These are phyloP conservation scores for Wickerhamomyces ciferrii DNA, from an alignment of 805 yeast species.

Conservation along the genomic window DNA sequence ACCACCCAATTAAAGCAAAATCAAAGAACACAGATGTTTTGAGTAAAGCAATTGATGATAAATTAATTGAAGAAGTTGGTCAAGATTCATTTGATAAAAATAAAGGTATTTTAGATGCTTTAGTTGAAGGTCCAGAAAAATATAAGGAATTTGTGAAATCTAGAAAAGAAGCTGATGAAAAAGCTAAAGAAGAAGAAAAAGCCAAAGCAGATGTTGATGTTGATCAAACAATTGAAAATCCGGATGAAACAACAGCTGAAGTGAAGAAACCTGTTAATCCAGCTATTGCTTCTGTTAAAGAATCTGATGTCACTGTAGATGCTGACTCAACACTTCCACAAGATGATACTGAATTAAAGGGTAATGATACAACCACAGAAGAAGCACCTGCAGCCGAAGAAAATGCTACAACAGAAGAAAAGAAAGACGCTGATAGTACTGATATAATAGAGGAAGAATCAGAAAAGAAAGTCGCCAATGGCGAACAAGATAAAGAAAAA, in stretches of 20 bases:
- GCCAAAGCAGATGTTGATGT: conserved; percentile 15
- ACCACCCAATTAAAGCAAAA: conserved; percentile 26
- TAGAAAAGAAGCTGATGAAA: conserved; percentile 5
- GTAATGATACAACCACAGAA: conserved; percentile 36
- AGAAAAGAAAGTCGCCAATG: conserved; percentile 1
- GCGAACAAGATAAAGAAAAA: background rate
- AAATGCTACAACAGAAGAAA: conserved; percentile 23
- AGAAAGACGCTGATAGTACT: conserved; percentile 8
- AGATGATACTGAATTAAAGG: conserved; percentile 40
- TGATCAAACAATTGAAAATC: conserved; percentile 17
- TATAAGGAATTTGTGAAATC: conserved; percentile 9
- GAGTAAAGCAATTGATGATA: conserved; percentile 34
- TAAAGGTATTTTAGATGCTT: conserved; percentile 17
- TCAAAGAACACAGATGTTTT: conserved; percentile 27
- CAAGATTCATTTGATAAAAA: conserved; percentile 28
- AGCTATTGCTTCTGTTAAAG: conserved; percentile 16
- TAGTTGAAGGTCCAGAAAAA: conserved; percentile 17
- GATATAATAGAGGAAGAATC: conserved; percentile 6
- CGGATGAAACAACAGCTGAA: conserved; percentile 15
- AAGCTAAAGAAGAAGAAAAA: conserved; percentile 7
- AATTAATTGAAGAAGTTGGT: conserved; percentile 1
- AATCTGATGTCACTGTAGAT: conserved; percentile 30
- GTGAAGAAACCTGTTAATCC: conserved; percentile 12
- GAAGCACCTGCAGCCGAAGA: conserved; percentile 27
- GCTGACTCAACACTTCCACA: conserved; percentile 46